Evolutionary conservation across 306 rosid species (phyloP), one percentile per base, ranked within the genome.

Genomic region (Luffa aegyptiaca): DNA sequence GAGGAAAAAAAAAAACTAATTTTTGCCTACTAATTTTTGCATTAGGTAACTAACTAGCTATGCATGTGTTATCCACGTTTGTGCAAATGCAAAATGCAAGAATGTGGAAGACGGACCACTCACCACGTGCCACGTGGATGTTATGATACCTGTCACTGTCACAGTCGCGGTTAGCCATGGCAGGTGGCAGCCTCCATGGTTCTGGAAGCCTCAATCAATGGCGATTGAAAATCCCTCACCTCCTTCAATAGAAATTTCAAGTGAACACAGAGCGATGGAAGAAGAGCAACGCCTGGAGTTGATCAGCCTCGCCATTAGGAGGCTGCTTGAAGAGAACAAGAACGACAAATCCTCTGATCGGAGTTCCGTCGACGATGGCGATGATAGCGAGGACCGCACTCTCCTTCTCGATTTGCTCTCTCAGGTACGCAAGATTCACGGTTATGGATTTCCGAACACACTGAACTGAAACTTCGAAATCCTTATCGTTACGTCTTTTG

Each of bases 391-490:
- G 10, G 89, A 84, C 77, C 83, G 78, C 55, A 85, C 82, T 80
- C 90, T 88, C 79, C 95, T 91, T 77, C 78, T 86, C 73, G 83
- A 87, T 66, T 80, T 94, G 41, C 90, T 89, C 81, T 83, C 92
- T 46, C 85, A 95, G 97, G 97, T 90, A 79, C 59, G 65, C 53
- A 37, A 3, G 3, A 10, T 20, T 74, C 6, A 8, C 37, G 21
- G 8, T 75, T 33, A n/a, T 45, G 2, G 45, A 53, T 51, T 16
- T 41, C 35, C 5, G 3, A 4, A 65, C 31, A 26, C 31, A 26
- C 31, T 26, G 13, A 61, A 74, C 36, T 72, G 18, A 48, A 48
- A 14, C 41, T 49, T 73, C 17, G 31, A 37, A 64, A 52, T 74
- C 36, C 37, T 33, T 73, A 10, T 45, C 39, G 4, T 39, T 48